Conservation (phyloP, 345 rosid species). For the Camelina sativa region DNA sequence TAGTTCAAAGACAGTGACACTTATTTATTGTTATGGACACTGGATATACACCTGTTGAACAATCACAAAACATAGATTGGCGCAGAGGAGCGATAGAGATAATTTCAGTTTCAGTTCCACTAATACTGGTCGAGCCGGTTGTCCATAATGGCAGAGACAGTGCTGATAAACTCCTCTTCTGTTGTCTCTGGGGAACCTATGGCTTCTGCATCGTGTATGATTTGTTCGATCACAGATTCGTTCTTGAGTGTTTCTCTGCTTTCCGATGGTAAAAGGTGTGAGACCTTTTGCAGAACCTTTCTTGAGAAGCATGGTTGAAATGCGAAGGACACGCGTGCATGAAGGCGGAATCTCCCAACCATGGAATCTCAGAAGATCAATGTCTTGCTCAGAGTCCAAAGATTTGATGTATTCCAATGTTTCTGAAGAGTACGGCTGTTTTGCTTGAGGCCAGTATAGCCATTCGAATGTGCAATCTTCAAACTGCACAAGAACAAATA, state of each 20-base stretch:
- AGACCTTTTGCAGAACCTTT: conserved; percentile 75
- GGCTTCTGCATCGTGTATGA: conserved; percentile 63
- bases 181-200: conserved; percentile 54
- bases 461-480: conserved; percentile 95
- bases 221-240: conserved; percentile 72
- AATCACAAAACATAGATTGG: conserved; percentile 14
- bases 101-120: background rate
- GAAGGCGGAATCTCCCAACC: conserved; percentile 73
- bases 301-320: conserved; percentile 86
- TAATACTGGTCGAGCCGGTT: conserved; percentile 48
- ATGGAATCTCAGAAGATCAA: conserved; percentile 60
- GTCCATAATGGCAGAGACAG: conserved; percentile 65
- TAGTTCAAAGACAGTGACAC: conserved; percentile 38
- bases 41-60: conserved; percentile 10
- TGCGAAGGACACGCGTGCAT: conserved; percentile 57
- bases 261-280: conserved; percentile 71
- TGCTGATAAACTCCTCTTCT: conserved; percentile 60
- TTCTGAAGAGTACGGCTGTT: conserved; percentile 59
- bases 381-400: conserved; percentile 69
- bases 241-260: conserved; percentile 64
- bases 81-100: background rate
- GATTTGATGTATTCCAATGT: conserved; percentile 63
- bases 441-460: conserved; percentile 96
- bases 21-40: conserved; percentile 30
- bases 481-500: conserved; percentile 51